Evolutionary conservation across 192 early-diverging fungal genomes (phyloP).

Genomic region (Podila horticola): DNA sequence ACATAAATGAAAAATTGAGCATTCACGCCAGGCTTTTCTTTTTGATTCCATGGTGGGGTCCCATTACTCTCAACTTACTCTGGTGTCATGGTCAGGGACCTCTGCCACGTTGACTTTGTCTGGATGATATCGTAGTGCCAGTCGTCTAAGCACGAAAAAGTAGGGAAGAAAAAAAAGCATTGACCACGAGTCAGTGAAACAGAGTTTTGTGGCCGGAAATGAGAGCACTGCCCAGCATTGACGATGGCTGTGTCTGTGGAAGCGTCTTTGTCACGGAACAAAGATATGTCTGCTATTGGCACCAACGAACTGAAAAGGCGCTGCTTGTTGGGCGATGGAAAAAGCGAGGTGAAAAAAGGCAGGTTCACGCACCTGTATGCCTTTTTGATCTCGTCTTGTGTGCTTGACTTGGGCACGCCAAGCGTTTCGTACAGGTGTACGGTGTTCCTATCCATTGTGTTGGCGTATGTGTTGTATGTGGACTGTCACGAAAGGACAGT

Average conservation of each 20-base stretch:
- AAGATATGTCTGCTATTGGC: not conserved
- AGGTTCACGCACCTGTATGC: constrained; percentile 14
- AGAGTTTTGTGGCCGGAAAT: no score
- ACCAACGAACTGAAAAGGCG: not conserved
- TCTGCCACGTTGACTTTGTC: constrained; percentile 21
- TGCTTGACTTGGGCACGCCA: constrained; percentile 51
- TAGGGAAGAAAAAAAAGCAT: not conserved
- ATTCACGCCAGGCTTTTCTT: not conserved
- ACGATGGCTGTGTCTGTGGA: no score
- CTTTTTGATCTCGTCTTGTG: constrained; percentile 64
- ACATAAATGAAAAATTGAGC: not conserved
- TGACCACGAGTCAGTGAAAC: not conserved
- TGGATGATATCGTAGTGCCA: constrained; percentile 16
- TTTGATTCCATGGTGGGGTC: no score
- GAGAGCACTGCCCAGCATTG: no score
- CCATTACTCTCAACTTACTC: not conserved
- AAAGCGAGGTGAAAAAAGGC: not conserved
- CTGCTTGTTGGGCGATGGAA: not conserved
- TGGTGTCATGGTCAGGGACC: constrained; percentile 19
- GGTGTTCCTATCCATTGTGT: constrained; percentile 60
- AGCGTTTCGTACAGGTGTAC: constrained; percentile 56
- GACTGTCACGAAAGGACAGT: not conserved
- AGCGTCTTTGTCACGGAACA: no score
- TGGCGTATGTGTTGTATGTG: not conserved
- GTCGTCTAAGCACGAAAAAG: constrained; percentile 4